These are phyloP conservation scores for Tylopilus rubrobrunneus DNA, from an alignment of 768 basidiomycete genomes.

Conservation along the genomic window DNA sequence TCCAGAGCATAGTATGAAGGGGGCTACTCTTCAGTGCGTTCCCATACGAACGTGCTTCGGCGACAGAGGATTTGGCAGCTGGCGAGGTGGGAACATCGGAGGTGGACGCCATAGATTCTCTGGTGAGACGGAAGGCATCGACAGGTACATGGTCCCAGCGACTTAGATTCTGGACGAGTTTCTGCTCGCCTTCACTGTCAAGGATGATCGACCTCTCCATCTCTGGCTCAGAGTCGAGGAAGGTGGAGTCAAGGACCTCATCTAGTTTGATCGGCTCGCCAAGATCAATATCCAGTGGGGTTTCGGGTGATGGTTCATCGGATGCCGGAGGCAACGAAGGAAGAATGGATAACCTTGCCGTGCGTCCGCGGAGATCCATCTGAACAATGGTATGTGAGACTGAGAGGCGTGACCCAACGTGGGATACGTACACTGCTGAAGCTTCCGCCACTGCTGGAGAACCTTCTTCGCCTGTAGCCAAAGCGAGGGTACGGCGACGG, in stretches of 20 bases:
- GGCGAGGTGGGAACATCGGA: slow-evolving; percentile 30
- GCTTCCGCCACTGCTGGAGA: slow-evolving; percentile 31
- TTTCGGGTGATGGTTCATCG: slow-evolving; percentile 33
- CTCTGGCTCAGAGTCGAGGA: slow-evolving; percentile 58
- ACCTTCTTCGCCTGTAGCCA: slow-evolving; percentile 21
- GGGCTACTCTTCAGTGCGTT: slow-evolving; percentile 55
- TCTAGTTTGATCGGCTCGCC: slow-evolving; percentile 57
- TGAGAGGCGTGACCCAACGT: slow-evolving; percentile 1
- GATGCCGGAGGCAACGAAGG: slow-evolving; percentile 32
- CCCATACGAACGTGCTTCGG: slow-evolving; percentile 24
- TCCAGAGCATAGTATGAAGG: slow-evolving; percentile 54
- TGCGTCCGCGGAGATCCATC: slow-evolving; percentile 32
- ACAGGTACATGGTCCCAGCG: slow-evolving; percentile 77
- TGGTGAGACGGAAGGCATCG: slow-evolving; percentile 65
- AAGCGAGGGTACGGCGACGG: slow-evolving; percentile 32
- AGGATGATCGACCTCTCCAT: slow-evolving; percentile 25
- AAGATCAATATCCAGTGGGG: slow-evolving; percentile 36
- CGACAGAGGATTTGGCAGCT: slow-evolving; percentile 14
- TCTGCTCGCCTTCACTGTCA: slow-evolving; percentile 36
- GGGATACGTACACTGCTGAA: slow-evolving; percentile 35
- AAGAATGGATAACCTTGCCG: slow-evolving; percentile 33
- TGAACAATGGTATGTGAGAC: slow-evolving; percentile 8
- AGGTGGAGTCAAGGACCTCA: slow-evolving; percentile 74
- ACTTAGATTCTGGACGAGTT: slow-evolving; percentile 47
- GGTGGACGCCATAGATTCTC: slow-evolving; percentile 25